phyloP scores from a whole-genome alignment of 2,329 filamentous ascomycete species.

The Lachnum nothofagi region DNA sequence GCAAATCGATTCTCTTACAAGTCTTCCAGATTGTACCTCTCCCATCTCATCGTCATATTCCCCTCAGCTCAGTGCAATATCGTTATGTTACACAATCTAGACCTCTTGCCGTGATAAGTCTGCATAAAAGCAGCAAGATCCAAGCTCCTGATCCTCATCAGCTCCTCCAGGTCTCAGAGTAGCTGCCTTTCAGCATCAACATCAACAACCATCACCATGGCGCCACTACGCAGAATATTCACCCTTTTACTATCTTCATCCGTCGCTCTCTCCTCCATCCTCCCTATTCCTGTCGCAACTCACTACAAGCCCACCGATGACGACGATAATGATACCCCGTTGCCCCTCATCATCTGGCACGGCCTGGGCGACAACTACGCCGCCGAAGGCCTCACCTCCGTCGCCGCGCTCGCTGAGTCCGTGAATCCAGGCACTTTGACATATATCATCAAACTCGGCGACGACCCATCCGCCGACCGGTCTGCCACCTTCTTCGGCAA shows the following conservation, averaged over 20 bases:
- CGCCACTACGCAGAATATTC: slow-evolving; percentile 17
- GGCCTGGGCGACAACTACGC: slow-evolving; percentile 71
- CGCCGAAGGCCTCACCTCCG: slow-evolving; percentile 65
- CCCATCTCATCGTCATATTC: too few relatives aligned
- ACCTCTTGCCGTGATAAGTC: slow-evolving; percentile 1
- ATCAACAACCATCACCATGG: slow-evolving; percentile 17
- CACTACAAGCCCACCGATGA: slow-evolving; percentile 4
- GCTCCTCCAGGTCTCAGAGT: not conserved
- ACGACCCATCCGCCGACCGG: slow-evolving; percentile 62
- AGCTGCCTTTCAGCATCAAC: slow-evolving; percentile 3
- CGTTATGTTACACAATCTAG: not conserved
- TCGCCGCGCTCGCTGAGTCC: slow-evolving; percentile 66
- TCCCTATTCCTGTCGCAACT: slow-evolving; percentile 2
- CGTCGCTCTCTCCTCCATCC: slow-evolving; percentile 18
- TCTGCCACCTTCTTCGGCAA: slow-evolving; percentile 88
- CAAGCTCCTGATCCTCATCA: not conserved
- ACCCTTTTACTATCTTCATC: slow-evolving; percentile 16
- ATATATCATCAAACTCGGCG: slow-evolving; percentile 68
- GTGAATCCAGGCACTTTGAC: slow-evolving; percentile 79
- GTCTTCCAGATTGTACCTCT: too few relatives aligned
- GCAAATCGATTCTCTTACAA: too few relatives aligned
- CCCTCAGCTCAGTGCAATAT: too few relatives aligned
- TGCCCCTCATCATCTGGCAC: slow-evolving; percentile 94
- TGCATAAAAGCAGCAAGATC: not conserved
- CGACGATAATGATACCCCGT: slow-evolving; percentile 54